Evolutionary conservation across 2,329 filamentous ascomycete genomes (phyloP), one percentile per base, ranked within the genome.

Genomic region (Talaromyces sp.): DNA sequence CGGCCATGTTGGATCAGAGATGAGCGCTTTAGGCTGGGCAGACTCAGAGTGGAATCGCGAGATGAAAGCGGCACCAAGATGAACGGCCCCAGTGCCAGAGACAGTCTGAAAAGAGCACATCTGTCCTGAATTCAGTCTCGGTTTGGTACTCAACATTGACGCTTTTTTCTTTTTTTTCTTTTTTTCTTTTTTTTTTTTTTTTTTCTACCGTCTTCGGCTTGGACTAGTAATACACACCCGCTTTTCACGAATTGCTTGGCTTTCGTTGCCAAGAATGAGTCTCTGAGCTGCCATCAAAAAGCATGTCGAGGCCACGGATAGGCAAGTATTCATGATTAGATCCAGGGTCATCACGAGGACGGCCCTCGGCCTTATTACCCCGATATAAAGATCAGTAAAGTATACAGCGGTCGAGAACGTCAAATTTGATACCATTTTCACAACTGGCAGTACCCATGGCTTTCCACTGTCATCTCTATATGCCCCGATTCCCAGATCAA

Each of bases 371-470:
- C 47, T 49, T 22, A 27, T 27, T 9, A 6, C 24, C 16, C 10
- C 32, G 4, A 17, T 4, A 30, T 20, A 20, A 30, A 10, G 20
- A 24, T 10, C 33, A 35, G n/a, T 35, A 35, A n/a, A 35, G n/a
- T n/a, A 16, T n/a, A 14, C 33, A 7, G 33, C 13, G 33, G 14
- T 35, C n/a, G 39, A 16, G 10, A 36, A 20, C n/a, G 9, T 10
- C 10, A 16, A 29, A 24, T 16, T 16, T n/a, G 14, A 29, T 9
- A 47, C 45, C 47, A 35, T 36, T 29, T 32, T 49, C 24, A 49
- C 29, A 19, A 43, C 35, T n/a, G 37, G 47, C 47, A 49, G 32
- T 10, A 49, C 47, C 39, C 47, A 49, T 27, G 42, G 42, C 19
- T 40, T 45, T 3, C 48, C 48, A 2, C 19, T 24, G 3, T 45